These are phyloP conservation scores for Dipteronia dyeriana DNA, from an alignment of 345 rosid genomes.

Conservation along the genomic window DNA sequence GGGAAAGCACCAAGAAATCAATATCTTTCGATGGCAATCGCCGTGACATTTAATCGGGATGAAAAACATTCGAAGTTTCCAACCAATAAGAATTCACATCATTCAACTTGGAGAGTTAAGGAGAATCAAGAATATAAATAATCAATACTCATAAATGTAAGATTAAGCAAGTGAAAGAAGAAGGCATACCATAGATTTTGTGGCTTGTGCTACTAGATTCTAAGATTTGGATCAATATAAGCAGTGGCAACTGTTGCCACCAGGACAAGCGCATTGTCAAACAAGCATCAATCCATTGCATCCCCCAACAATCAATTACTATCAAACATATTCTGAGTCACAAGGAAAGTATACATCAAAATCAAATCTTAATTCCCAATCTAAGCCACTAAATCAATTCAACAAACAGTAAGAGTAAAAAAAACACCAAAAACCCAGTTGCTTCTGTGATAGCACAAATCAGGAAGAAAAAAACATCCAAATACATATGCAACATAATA, in stretches of 20 bases:
- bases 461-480: background rate
- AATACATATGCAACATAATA: background rate
- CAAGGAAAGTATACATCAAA: background rate
- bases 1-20: constrained; percentile 9
- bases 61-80: background rate
- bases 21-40: background rate
- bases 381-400: background rate
- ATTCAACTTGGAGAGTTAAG: background rate
- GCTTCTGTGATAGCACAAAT: background rate
- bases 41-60: background rate
- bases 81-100: background rate
- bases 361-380: background rate
- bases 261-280: constrained; percentile 38
- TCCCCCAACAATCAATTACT: background rate
- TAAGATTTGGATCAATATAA: constrained; percentile 38
- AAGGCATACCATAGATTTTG: constrained; percentile 30
- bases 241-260: constrained; percentile 43
- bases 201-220: constrained; percentile 21
- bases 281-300: constrained; percentile 32
- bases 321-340: constrained; percentile 2
- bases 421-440: background rate
- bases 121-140: background rate
- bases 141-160: background rate
- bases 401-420: background rate
- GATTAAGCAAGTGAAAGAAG: background rate